Evolutionary conservation across 2,329 filamentous ascomycete genomes (phyloP), one percentile per base, ranked within the genome.

Genomic region (Teratosphaeria destructans): DNA sequence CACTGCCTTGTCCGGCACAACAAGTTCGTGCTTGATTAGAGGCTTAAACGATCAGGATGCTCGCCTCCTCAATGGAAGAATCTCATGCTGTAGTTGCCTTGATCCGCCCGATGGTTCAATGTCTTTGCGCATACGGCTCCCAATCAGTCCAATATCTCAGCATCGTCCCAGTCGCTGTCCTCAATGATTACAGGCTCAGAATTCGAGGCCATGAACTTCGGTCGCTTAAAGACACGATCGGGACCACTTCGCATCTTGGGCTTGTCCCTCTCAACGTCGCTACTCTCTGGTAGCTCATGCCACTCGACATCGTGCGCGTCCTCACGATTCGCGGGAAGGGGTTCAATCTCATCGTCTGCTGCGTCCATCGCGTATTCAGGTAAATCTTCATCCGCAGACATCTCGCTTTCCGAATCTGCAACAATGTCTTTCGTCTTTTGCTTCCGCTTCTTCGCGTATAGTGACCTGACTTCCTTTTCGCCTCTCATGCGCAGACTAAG

Each of bases 401-500:
- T 37, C 19, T 54, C 53, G 53, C 53, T 54, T n/a, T n/a, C 34
- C 10, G 27, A 32, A 14, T 54, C 23, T 26, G 53, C 53, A 54
- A 37, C 27, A 32, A 32, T n/a, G 19, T 37, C 26, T 34, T 64
- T 63, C 58, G 66, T 68, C 19, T 59, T 59, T 55, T 19, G 52
- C 39, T 58, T 59, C 26, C 54, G 56, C 54, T 58, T 27, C 19
- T 32, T 57, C 53, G 54, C 89, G 65, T 90, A 78, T 29, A 96
- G 67, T 64, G 84, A 84, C 49, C 85, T 81, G 0, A 92, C 76
- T 64, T 91, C 87, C 60, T 87, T 87, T 58, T 80, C 74, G 0
- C 87, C 91, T 14, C 26, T 12, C 39, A 83, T 77, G 35, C 93
- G 81, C 55, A 96, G 75, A 56, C 82, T 94, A 66, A 95, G 74